A percentile compares a stretch with the other conserved stretches of the same genome.
These are phyloP conservation scores for Phytopythium ostracodes DNA, from an alignment of 352 stramenopile species.

Conservation along the genomic window DNA sequence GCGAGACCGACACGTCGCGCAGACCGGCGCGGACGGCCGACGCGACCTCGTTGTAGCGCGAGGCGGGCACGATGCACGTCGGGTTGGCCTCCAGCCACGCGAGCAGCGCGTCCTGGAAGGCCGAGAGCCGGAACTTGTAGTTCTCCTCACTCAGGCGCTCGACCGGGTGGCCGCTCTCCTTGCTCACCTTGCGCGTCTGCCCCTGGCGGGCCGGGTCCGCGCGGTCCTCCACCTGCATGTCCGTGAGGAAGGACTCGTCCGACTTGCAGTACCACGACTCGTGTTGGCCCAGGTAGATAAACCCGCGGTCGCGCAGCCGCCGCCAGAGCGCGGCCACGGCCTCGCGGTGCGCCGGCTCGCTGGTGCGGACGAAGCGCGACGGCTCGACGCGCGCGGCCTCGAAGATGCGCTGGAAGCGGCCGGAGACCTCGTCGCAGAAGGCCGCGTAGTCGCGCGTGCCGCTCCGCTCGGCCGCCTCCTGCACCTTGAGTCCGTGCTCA, in stretches of 20 bases:
- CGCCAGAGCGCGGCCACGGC: conserved; percentile 92
- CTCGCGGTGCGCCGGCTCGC: conserved; percentile 89
- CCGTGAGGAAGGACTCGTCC: conserved; percentile 98
- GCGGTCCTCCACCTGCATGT: conserved; percentile 93
- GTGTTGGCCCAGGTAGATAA: conserved; percentile 98
- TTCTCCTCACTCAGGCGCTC: conserved; percentile 96
- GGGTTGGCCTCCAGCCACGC: conserved; percentile 83
- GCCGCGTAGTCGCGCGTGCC: conserved; percentile 76
- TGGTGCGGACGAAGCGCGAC: conserved; percentile 97
- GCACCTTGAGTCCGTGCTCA: conserved; percentile 97
- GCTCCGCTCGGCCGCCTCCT: conserved; percentile 89
- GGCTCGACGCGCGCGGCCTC: conserved; percentile 88
- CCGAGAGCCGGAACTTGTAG: conserved; percentile 98
- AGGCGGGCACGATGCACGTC: conserved; percentile 90
- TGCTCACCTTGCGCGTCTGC: conserved; percentile 59
- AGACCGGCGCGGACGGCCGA: conserved; percentile 89
- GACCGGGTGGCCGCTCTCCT: conserved; percentile 90
- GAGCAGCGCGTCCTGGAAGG: conserved; percentile 92
- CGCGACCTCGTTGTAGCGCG: conserved; percentile 90
- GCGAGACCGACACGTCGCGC: conserved; percentile 95
- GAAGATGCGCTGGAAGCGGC: conserved; percentile 90
- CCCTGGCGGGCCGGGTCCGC: conserved; percentile 26
- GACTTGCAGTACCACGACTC: conserved; percentile 98
- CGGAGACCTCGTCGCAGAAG: conserved; percentile 93
- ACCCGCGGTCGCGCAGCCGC: conserved; percentile 82